A percentile compares a stretch with the other conserved stretches of the same genome.
phyloP scores from a whole-genome alignment of 208 protist species.

The Wallacemonas rigidus region DNA sequence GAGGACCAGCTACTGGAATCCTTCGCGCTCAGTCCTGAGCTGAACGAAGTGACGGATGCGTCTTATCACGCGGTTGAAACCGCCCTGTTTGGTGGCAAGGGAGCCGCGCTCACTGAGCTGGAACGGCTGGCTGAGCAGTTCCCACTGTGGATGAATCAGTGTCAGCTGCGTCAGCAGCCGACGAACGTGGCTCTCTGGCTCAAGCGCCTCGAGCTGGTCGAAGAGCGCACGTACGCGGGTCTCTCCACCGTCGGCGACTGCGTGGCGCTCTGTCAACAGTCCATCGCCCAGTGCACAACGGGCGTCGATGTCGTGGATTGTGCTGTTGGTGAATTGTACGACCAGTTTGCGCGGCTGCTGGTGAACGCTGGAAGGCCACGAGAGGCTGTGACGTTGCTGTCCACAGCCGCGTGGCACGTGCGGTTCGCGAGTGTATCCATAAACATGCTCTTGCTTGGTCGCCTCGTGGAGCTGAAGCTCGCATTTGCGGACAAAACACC shows the following conservation, averaged over 20 bases:
- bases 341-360: conserved; percentile 45
- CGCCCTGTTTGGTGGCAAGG: conserved; percentile 34
- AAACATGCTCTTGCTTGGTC: conserved; percentile 69
- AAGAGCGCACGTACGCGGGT: conserved; percentile 44
- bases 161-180: conserved; percentile 54
- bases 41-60: conserved; percentile 32
- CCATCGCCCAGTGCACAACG: conserved; percentile 66
- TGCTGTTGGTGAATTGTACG: conserved; percentile 64
- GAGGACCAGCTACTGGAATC: conserved; percentile 81
- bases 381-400: conserved; percentile 45
- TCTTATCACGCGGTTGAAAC: conserved; percentile 24
- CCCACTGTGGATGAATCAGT: conserved; percentile 66
- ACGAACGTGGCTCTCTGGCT: conserved; percentile 63
- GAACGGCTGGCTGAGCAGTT: conserved; percentile 41
- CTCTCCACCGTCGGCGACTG: conserved; percentile 34
- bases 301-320: conserved; percentile 48
- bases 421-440: conserved; percentile 50
- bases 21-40: conserved; percentile 53
- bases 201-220: conserved; percentile 74
- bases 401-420: conserved; percentile 64
- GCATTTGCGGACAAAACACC: conserved; percentile 21
- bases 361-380: conserved; percentile 29
- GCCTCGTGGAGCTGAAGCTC: conserved; percentile 58
- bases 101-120: conserved; percentile 26
- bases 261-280: conserved; percentile 53